Evolutionary conservation across 306 rosid genomes (phyloP).

Genomic region (Citrullus amarus): DNA sequence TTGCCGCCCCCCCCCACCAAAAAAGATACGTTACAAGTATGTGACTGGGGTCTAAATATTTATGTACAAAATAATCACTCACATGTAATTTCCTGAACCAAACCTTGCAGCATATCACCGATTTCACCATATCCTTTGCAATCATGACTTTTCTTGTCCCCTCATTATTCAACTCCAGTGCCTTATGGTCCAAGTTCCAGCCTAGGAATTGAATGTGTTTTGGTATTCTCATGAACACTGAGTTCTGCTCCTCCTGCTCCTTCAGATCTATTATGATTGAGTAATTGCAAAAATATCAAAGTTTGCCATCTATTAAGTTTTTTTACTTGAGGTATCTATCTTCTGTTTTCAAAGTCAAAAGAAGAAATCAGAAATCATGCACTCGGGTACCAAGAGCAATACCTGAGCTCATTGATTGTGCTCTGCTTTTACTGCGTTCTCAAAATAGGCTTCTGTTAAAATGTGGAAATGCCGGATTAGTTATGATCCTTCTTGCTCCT

Average conservation of each 20-base stretch:
- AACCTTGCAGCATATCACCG: background rate
- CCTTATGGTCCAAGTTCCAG: background rate
- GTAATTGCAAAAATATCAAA: background rate
- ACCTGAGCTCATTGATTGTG: conserved; percentile 5
- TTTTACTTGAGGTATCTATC: background rate
- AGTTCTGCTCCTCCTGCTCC: background rate
- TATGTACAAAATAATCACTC: conserved; percentile 8
- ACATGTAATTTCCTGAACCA: background rate
- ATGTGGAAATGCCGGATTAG: conserved; percentile 12
- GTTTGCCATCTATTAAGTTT: background rate
- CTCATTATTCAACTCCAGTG: background rate
- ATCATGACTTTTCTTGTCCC: background rate
- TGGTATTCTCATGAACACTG: background rate
- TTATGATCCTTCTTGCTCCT: conserved; percentile 69
- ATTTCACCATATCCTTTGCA: background rate
- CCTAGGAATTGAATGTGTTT: background rate
- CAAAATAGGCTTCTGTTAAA: background rate
- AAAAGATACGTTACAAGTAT: background rate
- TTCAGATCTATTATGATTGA: background rate
- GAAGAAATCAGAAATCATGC: background rate
- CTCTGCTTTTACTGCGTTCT: background rate
- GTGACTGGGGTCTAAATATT: background rate
- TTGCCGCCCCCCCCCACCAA: background rate
- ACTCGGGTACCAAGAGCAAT: background rate
- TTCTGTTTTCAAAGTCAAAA: background rate